Conservation (phyloP, 306 rosid species). For the Quercus bicolor region DNA sequence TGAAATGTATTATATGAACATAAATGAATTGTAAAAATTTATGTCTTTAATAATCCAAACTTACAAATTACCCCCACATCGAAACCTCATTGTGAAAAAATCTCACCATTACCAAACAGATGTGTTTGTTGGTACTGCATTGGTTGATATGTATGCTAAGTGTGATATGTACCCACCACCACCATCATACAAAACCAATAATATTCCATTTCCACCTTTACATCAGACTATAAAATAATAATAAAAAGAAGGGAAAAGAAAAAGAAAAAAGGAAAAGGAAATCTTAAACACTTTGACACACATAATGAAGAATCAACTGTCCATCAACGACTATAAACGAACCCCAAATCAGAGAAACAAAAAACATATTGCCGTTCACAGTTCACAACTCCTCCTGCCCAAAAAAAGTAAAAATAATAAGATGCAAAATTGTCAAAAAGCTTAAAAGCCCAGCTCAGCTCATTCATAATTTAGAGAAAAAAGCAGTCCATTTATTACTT, state of each 20-base stretch:
- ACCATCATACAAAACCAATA: slow-evolving; percentile 4
- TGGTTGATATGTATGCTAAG: slow-evolving; percentile 49
- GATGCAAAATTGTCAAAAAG: background rate
- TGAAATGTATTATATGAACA: too few species aligned
- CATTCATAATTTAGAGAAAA: background rate
- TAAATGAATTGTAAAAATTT: too few species aligned
- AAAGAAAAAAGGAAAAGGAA: too few species aligned
- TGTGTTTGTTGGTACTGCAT: slow-evolving; percentile 43
- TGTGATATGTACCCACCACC: slow-evolving; percentile 6
- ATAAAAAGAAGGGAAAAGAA: too few species aligned
- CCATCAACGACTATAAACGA: slow-evolving; percentile 13
- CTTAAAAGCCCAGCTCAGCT: background rate
- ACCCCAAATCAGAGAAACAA: background rate
- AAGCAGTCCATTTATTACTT: background rate
- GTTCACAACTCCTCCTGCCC: slow-evolving; percentile 29
- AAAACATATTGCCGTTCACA: slow-evolving; percentile 3
- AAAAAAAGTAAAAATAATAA: background rate
- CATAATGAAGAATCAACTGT: background rate
- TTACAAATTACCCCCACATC: too few species aligned
- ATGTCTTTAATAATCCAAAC: too few species aligned
- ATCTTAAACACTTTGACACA: background rate
- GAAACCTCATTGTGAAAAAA: too few species aligned
- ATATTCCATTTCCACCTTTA: background rate
- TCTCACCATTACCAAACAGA: slow-evolving; percentile 5
- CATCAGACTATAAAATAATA: background rate